Percentiles rank a stretch among this genome's conserved stretches.
phyloP scores from a whole-genome alignment of 177 flowering plant species.

The Vitis hybrid region DNA sequence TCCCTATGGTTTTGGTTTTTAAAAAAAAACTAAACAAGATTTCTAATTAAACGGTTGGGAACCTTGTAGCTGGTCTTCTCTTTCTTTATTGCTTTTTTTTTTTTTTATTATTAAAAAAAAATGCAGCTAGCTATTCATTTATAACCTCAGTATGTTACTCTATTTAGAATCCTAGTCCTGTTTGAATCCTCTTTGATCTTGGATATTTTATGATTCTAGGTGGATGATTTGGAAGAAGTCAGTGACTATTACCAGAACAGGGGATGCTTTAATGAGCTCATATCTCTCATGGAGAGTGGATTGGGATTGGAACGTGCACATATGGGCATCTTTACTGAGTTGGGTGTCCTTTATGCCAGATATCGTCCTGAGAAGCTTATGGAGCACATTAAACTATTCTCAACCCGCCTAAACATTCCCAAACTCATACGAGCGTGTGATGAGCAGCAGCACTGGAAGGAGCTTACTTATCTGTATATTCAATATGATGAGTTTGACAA shows the following conservation, averaged over 20 bases:
- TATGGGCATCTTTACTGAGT: conserved; percentile 97
- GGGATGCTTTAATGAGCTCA: conserved; percentile 93
- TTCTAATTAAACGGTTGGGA: no score
- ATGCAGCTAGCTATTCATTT: not conserved
- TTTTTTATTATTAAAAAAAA: no score
- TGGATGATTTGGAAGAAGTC: conserved; percentile 98
- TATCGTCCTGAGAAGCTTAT: conserved; percentile 95
- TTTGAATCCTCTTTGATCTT: not conserved
- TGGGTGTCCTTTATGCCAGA: conserved; percentile 97
- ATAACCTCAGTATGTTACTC: not conserved
- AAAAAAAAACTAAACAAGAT: no score
- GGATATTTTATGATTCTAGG: conserved; percentile 43
- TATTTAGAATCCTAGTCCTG: not conserved
- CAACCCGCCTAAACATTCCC: conserved; percentile 96
- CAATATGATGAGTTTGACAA: conserved; percentile 98
- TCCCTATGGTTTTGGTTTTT: no score
- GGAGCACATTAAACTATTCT: conserved; percentile 95
- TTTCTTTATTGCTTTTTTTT: no score
- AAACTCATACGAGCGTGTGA: conserved; percentile 96
- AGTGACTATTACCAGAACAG: conserved; percentile 94
- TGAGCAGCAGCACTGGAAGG: conserved; percentile 98
- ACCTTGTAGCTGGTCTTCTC: no score
- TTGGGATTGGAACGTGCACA: conserved; percentile 98
- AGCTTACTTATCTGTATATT: conserved; percentile 83
- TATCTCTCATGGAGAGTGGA: conserved; percentile 97